Conservation (phyloP, 2,329 filamentous ascomycete species). For the Xylaria sp. region DNA sequence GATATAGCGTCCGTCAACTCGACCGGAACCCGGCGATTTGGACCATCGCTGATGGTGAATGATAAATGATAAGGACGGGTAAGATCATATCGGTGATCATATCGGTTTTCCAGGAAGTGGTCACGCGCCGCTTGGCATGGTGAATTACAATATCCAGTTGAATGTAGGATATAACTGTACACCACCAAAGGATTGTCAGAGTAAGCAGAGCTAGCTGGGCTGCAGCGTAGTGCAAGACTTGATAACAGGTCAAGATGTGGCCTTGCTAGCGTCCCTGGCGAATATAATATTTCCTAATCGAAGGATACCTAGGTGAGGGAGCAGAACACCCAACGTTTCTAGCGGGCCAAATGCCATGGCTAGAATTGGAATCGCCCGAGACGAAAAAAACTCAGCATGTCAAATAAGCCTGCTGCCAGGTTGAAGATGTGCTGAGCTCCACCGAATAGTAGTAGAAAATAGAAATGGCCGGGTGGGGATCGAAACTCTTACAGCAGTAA, state of each 20-base stretch:
- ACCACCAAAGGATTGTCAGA: slow-evolving; percentile 20
- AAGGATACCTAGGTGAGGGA: not conserved
- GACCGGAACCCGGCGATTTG: slow-evolving; percentile 14
- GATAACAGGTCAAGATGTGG: slow-evolving; percentile 21
- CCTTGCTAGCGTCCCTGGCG: slow-evolving; percentile 20
- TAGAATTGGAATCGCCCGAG: slow-evolving; percentile 31
- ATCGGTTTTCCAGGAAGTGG: slow-evolving; percentile 13
- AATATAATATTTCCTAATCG: slow-evolving; percentile 12
- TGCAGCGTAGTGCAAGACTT: slow-evolving; percentile 17
- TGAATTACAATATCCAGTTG: slow-evolving; percentile 11
- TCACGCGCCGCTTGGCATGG: slow-evolving; percentile 24
- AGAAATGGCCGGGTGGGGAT: slow-evolving; percentile 28
- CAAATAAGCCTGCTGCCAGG: slow-evolving; percentile 25
- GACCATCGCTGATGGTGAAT: slow-evolving; percentile 10
- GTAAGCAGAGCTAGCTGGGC: slow-evolving; percentile 32
- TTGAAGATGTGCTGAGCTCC: slow-evolving; percentile 21
- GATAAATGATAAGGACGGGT: slow-evolving; percentile 18
- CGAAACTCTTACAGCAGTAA: slow-evolving; percentile 22
- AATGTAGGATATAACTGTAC: slow-evolving; percentile 2
- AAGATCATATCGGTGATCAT: slow-evolving; percentile 19
- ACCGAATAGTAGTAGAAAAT: slow-evolving; percentile 27
- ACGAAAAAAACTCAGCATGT: slow-evolving; percentile 15
- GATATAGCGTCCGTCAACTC: slow-evolving; percentile 32
- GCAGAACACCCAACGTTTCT: not conserved
- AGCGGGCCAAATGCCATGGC: slow-evolving; percentile 14